phyloP scores from a whole-genome alignment of 257 asterid genomes.

The Eucommia ulmoides region DNA sequence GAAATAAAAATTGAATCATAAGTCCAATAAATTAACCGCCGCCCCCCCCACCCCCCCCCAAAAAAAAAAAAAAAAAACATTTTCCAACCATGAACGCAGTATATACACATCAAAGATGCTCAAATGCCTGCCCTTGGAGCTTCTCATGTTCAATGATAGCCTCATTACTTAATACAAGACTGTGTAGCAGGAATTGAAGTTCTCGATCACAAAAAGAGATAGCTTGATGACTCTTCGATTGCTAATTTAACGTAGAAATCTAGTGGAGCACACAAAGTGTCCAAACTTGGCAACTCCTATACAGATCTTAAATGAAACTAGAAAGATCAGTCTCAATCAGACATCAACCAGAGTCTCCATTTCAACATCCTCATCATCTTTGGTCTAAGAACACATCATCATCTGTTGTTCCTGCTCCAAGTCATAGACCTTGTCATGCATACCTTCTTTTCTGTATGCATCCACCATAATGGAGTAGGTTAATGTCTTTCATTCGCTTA shows the following conservation, averaged over 20 bases:
- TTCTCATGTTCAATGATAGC: not conserved
- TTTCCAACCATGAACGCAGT: not conserved
- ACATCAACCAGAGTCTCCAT: constrained; percentile 12
- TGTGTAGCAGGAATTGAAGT: not conserved
- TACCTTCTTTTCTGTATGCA: constrained; percentile 71
- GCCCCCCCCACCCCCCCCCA: too few species aligned
- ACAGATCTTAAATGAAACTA: not conserved
- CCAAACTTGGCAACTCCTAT: constrained; percentile 4
- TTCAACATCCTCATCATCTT: constrained; percentile 15
- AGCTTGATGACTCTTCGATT: not conserved
- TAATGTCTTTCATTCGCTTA: constrained; percentile 64
- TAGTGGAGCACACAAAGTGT: not conserved
- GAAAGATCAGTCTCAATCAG: not conserved
- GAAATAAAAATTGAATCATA: too few species aligned
- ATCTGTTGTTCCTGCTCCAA: constrained; percentile 55
- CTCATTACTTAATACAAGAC: not conserved
- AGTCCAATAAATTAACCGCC: too few species aligned
- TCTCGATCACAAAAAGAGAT: not conserved
- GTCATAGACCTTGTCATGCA: constrained; percentile 63
- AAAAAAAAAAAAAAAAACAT: too few species aligned
- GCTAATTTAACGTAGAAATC: not conserved
- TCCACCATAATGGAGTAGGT: constrained; percentile 69
- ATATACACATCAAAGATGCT: not conserved
- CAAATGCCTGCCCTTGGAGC: not conserved
- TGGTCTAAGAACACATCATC: constrained; percentile 12